These are phyloP conservation scores for Plectranthus barbatus DNA, from an alignment of 257 asterid species.

Conservation along the genomic window DNA sequence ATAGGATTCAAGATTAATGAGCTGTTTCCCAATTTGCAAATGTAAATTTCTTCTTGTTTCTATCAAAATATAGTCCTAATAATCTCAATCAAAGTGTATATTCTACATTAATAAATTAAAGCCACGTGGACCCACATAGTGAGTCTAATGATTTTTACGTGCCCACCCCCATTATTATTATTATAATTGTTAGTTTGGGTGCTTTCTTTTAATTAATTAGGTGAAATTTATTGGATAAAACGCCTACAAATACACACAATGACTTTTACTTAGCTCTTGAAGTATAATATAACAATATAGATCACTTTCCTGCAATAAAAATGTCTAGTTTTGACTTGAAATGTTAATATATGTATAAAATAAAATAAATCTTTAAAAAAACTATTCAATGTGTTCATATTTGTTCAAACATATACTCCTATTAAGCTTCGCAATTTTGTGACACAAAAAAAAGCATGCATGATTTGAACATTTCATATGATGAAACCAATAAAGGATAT, in stretches of 20 bases:
- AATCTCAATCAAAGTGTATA: neutral
- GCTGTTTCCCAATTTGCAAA: slow-evolving; percentile 27
- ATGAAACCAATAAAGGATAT: too few relatives aligned
- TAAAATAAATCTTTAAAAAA: too few relatives aligned
- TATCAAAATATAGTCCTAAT: neutral
- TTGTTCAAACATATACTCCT: neutral
- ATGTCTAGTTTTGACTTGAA: neutral
- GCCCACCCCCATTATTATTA: slow-evolving; percentile 1
- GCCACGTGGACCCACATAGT: slow-evolving; percentile 20
- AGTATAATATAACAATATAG: neutral
- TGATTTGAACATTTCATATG: too few relatives aligned
- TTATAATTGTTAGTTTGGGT: slow-evolving; percentile 5
- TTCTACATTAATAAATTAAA: slow-evolving; percentile 12
- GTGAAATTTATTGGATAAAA: neutral
- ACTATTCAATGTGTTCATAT: neutral
- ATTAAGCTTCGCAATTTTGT: too few relatives aligned
- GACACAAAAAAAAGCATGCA: too few relatives aligned
- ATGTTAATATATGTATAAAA: neutral
- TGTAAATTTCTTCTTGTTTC: slow-evolving; percentile 17
- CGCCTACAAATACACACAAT: neutral
- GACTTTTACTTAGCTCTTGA: neutral
- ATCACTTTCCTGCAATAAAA: neutral
- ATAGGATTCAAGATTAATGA: slow-evolving; percentile 14
- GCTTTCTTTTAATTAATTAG: neutral
- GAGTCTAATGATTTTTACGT: slow-evolving; percentile 26